Evolutionary conservation across 2,329 filamentous ascomycete genomes (phyloP), one percentile per base, ranked within the genome.

Genomic region (Epichloe uncinata): DNA sequence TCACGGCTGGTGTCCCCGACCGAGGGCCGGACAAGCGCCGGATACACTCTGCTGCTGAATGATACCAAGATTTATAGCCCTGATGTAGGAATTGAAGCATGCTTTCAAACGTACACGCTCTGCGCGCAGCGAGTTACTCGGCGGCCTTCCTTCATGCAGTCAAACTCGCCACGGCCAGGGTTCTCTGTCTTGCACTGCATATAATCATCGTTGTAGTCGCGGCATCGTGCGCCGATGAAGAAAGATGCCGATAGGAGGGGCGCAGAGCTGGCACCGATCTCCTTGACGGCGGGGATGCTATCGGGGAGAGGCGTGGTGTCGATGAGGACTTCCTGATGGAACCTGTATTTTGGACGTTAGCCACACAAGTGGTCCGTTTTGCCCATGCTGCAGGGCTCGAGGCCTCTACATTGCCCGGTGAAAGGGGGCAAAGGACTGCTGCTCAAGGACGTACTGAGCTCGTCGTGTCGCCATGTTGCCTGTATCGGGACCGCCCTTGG

Each of bases 111-210:
- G 62, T 84, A 95, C 87, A 98, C 93, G 71, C 88, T 95, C 60
- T 86, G 84, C 52, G 93, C 93, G 75, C 93, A 98, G 72, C 93
- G 81, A 60, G 93, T 98, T 54, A 98, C 93, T 70, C 93, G 87
- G 68, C 93, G 81, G 51, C 93, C 93, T 74, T 98, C 93, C 77
- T 87, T 91, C 78, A 98, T 73, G 72, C 93, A 98, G 59, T 95
- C 87, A 56, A 94, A 70, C 75, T 98, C 93, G 67, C 89, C 93
- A 69, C 80, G 82, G 61, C 93, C 93, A 55, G 87, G 84, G 62
- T 88, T 83, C 72, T 96, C 89, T 59, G 81, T 87, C 84, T 98
- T 98, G 85, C 93, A 98, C 75, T 95, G 87, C 91, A 98, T 98
- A 73, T 85, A 98, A 73, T 98, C 93, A 75, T 98, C 93, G 71